These are phyloP conservation scores for Scheffersomyces lignosus DNA, from an alignment of 805 yeast genomes.

Conservation along the genomic window DNA sequence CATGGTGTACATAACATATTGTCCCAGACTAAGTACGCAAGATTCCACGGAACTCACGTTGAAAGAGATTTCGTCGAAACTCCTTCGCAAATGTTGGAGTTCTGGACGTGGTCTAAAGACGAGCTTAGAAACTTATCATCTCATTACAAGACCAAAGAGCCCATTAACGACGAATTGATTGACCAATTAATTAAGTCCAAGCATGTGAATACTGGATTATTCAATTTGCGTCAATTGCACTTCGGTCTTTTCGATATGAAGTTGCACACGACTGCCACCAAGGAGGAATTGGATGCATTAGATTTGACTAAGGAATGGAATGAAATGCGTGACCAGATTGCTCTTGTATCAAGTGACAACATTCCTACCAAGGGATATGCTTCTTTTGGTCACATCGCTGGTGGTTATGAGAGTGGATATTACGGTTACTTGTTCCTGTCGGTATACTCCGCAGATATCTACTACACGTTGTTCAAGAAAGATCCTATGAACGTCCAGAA, in stretches of 20 bases:
- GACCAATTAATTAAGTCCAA: constrained; percentile 62
- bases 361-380: constrained; percentile 64
- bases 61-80: constrained; percentile 89
- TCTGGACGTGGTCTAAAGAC: constrained; percentile 78
- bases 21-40: constrained; percentile 61
- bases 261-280: constrained; percentile 52
- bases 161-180: constrained; percentile 56
- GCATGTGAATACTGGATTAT: constrained; percentile 74
- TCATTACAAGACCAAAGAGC: constrained; percentile 63
- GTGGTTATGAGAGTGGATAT: constrained; percentile 84
- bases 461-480: constrained; percentile 62
- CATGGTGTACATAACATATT: constrained; percentile 83
- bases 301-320: constrained; percentile 66
- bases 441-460: constrained; percentile 84
- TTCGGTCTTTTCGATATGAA: constrained; percentile 78
- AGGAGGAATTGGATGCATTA: constrained; percentile 41
- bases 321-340: constrained; percentile 58
- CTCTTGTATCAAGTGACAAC: constrained; percentile 57
- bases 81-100: constrained; percentile 87
- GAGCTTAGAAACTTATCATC: constrained; percentile 60
- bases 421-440: constrained; percentile 86
- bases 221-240: constrained; percentile 72
- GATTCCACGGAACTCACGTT: constrained; percentile 76
- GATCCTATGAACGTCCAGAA: constrained; percentile 63
- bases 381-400: constrained; percentile 76